These are phyloP conservation scores for Ascochyta fabae DNA, from an alignment of 2,329 filamentous ascomycete genomes.

Conservation along the genomic window DNA sequence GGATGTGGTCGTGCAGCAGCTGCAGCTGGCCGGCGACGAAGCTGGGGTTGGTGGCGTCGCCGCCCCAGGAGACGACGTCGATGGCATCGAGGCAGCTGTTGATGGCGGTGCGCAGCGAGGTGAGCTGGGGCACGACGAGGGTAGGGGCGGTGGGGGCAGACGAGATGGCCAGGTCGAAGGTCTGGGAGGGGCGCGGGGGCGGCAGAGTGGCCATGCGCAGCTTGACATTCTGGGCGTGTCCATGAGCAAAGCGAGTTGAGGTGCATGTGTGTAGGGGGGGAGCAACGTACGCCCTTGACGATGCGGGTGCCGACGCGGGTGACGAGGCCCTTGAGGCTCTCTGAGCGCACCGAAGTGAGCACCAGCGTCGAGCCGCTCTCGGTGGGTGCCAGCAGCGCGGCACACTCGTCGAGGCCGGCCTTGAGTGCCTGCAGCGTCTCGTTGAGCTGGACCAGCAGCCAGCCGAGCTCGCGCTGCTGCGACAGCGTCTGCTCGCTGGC, in stretches of 20 bases:
- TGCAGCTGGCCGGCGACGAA: constrained; percentile 66
- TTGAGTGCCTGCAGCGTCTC: constrained; percentile 67
- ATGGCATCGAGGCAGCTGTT: constrained; percentile 85
- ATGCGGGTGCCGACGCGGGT: constrained; percentile 90
- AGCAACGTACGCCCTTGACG: constrained; percentile 77
- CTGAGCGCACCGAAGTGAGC: constrained; percentile 83
- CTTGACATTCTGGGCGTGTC: constrained; percentile 68
- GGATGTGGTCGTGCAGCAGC: constrained; percentile 65
- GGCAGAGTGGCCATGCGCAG: constrained; percentile 75
- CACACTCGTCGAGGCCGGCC: constrained; percentile 84
- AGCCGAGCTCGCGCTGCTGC: constrained; percentile 65
- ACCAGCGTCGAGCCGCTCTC: constrained; percentile 89
- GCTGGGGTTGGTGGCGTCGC: constrained; percentile 65
- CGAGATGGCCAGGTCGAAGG: constrained; percentile 61
- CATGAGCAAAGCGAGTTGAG: constrained; percentile 3
- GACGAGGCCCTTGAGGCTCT: constrained; percentile 89
- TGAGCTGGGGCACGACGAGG: constrained; percentile 72
- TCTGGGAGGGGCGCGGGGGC: constrained; percentile 58
- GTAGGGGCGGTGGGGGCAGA: constrained; percentile 61
- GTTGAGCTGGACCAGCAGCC: constrained; percentile 67
- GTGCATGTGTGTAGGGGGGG: not conserved
- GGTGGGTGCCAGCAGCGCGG: constrained; percentile 80
- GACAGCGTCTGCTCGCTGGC: constrained; percentile 60
- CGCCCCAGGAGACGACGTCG: constrained; percentile 75
- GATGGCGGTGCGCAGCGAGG: constrained; percentile 75